These are phyloP conservation scores for Leptosphaerulina australis DNA, from an alignment of 2,329 filamentous ascomycete genomes.

Conservation along the genomic window DNA sequence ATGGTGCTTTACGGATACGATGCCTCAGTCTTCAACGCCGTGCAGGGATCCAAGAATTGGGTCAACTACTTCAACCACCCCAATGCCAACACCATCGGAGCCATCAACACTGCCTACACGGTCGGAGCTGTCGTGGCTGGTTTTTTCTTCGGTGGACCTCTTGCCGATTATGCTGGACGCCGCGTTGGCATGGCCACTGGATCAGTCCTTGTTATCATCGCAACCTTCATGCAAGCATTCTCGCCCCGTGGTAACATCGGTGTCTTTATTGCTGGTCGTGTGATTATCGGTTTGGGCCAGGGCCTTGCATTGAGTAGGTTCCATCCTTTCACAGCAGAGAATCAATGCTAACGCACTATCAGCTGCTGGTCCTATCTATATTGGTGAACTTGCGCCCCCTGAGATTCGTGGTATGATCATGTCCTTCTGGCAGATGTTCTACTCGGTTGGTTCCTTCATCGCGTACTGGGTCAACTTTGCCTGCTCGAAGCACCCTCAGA, in stretches of 20 bases:
- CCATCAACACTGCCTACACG: conserved; percentile 72
- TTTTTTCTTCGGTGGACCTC: conserved; percentile 71
- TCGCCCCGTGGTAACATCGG: conserved; percentile 63
- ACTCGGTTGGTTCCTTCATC: conserved; percentile 68
- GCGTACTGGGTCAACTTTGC: conserved; percentile 69
- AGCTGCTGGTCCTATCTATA: conserved; percentile 73
- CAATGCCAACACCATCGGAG: conserved; percentile 56
- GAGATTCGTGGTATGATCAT: conserved; percentile 71
- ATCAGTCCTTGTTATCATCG: conserved; percentile 68
- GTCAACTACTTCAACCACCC: conserved; percentile 65
- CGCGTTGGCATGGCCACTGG: conserved; percentile 69
- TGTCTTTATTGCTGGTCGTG: conserved; percentile 71
- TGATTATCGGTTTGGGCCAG: conserved; percentile 72
- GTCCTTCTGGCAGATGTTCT: conserved; percentile 73
- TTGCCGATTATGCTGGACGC: conserved; percentile 67
- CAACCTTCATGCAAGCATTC: conserved; percentile 72
- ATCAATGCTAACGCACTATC: conserved; percentile 7
- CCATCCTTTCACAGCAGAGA: neutral
- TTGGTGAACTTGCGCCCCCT: conserved; percentile 69
- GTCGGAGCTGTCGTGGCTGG: conserved; percentile 73
- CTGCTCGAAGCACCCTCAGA: conserved; percentile 60
- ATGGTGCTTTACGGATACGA: conserved; percentile 80
- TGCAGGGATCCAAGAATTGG: conserved; percentile 72
- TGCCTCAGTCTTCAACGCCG: conserved; percentile 74
- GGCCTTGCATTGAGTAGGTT: conserved; percentile 66